Base-by-base conservation (phyloP, 176 grass and related monocot species). In the Lolium perenne region DNA sequence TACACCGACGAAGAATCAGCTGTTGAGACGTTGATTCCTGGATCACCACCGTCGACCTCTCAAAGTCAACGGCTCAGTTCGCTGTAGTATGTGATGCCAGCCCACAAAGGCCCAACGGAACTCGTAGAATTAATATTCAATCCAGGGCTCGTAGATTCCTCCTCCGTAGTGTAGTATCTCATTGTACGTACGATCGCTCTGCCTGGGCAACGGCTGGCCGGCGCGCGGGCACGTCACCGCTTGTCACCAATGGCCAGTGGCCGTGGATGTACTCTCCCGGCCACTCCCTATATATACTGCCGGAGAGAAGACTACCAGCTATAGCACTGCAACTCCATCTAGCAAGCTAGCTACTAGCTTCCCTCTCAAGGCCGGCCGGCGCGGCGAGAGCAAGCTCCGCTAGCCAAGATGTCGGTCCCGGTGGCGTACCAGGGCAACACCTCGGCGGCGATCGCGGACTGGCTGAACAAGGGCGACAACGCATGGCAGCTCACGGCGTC, bases 401-500 rank as follows among this genome's bases (percentile, higher is more conserved):
- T 10, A 43, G 77, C 21, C 21, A 80, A 48, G 35, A 70, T 81
- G 66, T 74, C 11, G 41, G 78, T 92, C 17, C 87, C 93, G 25
- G 10, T 62, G 82, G 93, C 85, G 1, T 95, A 95, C 85, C 85
- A 70, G 81, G 84, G 84, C 3, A 75, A 74, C 80, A 66, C 71
- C 35, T 88, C 95, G 40, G 71, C 87, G 78, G 41, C 21, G 45
- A 62, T 83, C 41, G 65, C 92, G 1, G 92, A 93, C 2, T 97
- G 92, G 92, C 82, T 97, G 68, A 97, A 97, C 92, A 97, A 97
- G 83, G 94, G 94, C 7, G 94, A 97, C 92, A 90, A 97, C 71
- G 83, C 94, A 23, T 94, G 94, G 94, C 94, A 97, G 86, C 91
- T 97, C 71, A 79, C 91, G 72, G 93, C 92, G 48, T 86, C 95